Percentiles rank a stretch among this genome's conserved stretches.
These are phyloP conservation scores for Lentinula edodes DNA, from an alignment of 768 basidiomycete species.

Conservation along the genomic window DNA sequence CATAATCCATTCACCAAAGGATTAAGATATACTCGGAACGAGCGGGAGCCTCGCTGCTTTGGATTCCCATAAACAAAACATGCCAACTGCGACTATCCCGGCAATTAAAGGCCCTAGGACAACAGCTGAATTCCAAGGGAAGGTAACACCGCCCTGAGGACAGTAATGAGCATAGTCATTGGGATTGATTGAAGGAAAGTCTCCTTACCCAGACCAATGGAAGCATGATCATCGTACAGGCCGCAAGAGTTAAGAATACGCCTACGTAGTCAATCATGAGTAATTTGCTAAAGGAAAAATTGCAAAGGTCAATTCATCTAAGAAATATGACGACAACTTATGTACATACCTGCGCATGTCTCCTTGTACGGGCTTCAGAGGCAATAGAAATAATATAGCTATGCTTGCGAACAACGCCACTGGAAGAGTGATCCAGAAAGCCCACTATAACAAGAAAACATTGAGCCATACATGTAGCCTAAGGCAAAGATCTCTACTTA, in stretches of 20 bases:
- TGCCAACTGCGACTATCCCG: conserved; percentile 42
- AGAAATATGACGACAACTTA: not conserved
- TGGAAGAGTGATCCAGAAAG: conserved; percentile 70
- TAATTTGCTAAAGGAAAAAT: conserved; percentile 44
- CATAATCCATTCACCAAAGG: not conserved
- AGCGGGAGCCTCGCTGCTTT: conserved; percentile 65
- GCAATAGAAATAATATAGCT: conserved; percentile 59
- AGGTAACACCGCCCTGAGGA: conserved; percentile 60
- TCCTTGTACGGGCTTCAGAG: conserved; percentile 64
- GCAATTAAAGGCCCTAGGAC: conserved; percentile 57
- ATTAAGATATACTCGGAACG: conserved; percentile 50
- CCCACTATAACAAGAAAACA: conserved; percentile 41
- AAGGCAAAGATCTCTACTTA: conserved; percentile 18
- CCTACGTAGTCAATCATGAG: conserved; percentile 65
- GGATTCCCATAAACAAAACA: conserved; percentile 74
- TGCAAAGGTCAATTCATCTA: not conserved
- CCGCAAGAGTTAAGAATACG: conserved; percentile 48
- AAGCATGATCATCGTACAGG: conserved; percentile 57
- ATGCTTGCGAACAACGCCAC: conserved; percentile 46
- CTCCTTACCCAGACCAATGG: conserved; percentile 62
- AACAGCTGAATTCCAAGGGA: conserved; percentile 64
- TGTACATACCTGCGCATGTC: conserved; percentile 40
- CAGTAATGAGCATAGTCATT: not conserved
- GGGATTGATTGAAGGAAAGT: not conserved
- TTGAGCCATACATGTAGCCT: not conserved